phyloP scores from a whole-genome alignment of 176 grass and related monocot species.

The Carex littledalei region DNA sequence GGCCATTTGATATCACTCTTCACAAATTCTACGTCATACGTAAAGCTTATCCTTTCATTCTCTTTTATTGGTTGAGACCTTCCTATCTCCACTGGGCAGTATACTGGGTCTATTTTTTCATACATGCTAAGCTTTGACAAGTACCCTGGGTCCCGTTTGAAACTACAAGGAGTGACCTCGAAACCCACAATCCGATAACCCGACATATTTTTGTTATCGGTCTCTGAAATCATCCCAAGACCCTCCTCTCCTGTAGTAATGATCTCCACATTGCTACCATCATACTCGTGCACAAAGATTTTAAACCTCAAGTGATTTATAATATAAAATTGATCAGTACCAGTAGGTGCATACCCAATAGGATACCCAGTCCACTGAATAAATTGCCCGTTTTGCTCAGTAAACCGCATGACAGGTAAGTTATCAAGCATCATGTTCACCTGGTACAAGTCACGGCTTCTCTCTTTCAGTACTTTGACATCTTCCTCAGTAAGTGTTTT shows the following conservation, averaged over 20 bases:
- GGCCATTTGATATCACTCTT: slow-evolving; percentile 88
- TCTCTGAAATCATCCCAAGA: slow-evolving; percentile 54
- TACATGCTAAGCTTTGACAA: slow-evolving; percentile 74
- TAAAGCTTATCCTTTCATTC: slow-evolving; percentile 68
- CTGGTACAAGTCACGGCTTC: slow-evolving; percentile 72
- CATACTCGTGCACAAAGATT: slow-evolving; percentile 76
- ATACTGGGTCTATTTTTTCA: slow-evolving; percentile 54
- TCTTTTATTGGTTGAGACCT: slow-evolving; percentile 67
- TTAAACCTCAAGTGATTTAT: slow-evolving; percentile 88
- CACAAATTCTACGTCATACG: slow-evolving; percentile 69
- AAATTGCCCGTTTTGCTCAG: slow-evolving; percentile 54
- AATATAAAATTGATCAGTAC: slow-evolving; percentile 60
- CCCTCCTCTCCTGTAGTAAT: slow-evolving; percentile 80
- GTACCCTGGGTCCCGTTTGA: slow-evolving; percentile 42
- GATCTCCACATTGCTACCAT: slow-evolving; percentile 47
- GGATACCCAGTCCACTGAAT: slow-evolving; percentile 87
- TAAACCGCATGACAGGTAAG: slow-evolving; percentile 72
- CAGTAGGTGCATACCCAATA: slow-evolving; percentile 56
- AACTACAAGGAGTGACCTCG: slow-evolving; percentile 79
- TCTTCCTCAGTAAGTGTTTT: slow-evolving; percentile 64
- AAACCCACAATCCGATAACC: slow-evolving; percentile 94
- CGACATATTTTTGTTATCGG: slow-evolving; percentile 60
- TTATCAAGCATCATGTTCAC: slow-evolving; percentile 96
- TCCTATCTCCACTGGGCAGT: slow-evolving; percentile 61
- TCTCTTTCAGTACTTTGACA: slow-evolving; percentile 71